Conservation (phyloP, 768 basidiomycete genomes). For the Macrocybe gigantea region DNA sequence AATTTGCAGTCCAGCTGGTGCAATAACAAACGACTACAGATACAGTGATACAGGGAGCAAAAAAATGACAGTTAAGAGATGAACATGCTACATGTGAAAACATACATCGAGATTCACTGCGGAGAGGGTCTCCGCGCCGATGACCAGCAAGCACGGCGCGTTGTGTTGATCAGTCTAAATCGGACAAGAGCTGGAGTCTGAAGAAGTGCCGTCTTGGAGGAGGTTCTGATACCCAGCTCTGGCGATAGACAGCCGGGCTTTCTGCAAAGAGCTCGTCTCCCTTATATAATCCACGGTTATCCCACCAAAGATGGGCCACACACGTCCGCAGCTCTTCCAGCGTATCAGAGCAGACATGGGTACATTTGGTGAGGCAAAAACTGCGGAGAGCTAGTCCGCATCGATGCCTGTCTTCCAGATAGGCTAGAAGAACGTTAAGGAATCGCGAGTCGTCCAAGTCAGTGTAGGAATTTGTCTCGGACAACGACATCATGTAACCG, state of each 20-base stretch:
- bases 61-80: no score
- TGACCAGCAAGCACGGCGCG: no score
- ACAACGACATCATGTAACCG: slow-evolving; percentile 31
- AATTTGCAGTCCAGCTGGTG: no score
- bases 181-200: slow-evolving; percentile 24
- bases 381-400: slow-evolving; percentile 24
- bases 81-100: no score
- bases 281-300: slow-evolving; percentile 20
- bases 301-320: slow-evolving; percentile 13
- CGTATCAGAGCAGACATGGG: slow-evolving; percentile 18
- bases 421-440: slow-evolving; percentile 29
- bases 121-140: no score
- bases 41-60: no score
- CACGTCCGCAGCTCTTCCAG: slow-evolving; percentile 13
- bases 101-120: no score
- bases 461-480: slow-evolving; percentile 23
- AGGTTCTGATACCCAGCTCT: slow-evolving; percentile 10
- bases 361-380: slow-evolving; percentile 28
- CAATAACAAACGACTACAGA: no score
- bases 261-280: slow-evolving; percentile 18
- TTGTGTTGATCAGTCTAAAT: slow-evolving; percentile 14
- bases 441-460: slow-evolving; percentile 37
- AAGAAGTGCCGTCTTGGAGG: slow-evolving; percentile 24
- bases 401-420: slow-evolving; percentile 22
- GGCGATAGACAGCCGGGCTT: slow-evolving; percentile 22